Base-by-base conservation (phyloP, 805 yeast genomes). In the Candida vartiovaarae region DNA sequence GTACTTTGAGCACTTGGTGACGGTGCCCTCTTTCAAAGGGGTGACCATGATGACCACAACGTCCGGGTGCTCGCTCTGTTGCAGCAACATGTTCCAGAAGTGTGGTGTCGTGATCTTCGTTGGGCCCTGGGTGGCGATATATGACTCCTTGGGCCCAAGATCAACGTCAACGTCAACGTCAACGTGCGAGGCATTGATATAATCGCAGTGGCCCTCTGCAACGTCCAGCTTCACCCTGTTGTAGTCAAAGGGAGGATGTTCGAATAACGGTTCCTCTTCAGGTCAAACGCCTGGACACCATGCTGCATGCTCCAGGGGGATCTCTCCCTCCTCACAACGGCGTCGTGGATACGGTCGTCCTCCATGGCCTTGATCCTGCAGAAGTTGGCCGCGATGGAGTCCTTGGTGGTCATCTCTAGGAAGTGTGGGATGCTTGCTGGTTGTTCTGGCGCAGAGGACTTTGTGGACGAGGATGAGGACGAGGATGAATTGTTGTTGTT, bases 51-150 rank as follows among this genome's bases (percentile, higher is more conserved):
- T 77, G 8, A 84, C 66, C 1, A 76, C 75, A 4, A 78, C 72
- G 11, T 85, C 65, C 23, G 82, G 72, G 8, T 84, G 63, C 5
- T 78, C 72, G 3, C 79, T 72, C 51, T 82, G 74, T 38, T 82
- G 77, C 40, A 77, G 71, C 9, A 86, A 74, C 76, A 89, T 84
- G 49, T 82, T 86, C 96, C 97, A 93, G 57, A 93, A 91, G 60
- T 93, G 95, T 3, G 78, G 78, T 49, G 77, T 72, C 0, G 98
- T 90, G 31, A 68, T 65, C 10, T 61, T 64, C n/a, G 83, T 66
- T 1, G 99, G 99, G 2, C 91, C 95, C 55, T 84, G 95, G 2
- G 84, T 69, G 0, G 88, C 85, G 30, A 84, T 80, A 57, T 80
- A 84, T 26, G 59, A 52, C 35, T 68, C n/a, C 31, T 34, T 9